A percentile compares a stretch with the other conserved stretches of the same genome.
Evolutionary conservation across 164 flowering plant genomes (phyloP).

Genomic region (Sextonia rubra): DNA sequence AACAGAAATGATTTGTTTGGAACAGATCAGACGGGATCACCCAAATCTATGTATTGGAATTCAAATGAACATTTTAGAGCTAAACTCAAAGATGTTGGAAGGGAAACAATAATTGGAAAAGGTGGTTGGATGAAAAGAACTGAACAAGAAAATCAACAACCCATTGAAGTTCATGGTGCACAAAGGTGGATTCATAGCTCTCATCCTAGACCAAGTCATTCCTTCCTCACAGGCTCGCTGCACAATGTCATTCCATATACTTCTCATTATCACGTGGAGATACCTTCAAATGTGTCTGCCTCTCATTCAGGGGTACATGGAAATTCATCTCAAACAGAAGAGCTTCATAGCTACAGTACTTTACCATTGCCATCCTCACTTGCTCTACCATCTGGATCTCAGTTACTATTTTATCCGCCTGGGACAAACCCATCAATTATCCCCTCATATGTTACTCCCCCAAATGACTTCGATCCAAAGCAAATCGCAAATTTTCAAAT

Average conservation of each 20-base stretch:
- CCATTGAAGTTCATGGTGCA: neutral
- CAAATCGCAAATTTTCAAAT: constrained; percentile 41
- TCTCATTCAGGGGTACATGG: constrained; percentile 36
- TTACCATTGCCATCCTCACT: constrained; percentile 30
- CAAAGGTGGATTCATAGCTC: neutral
- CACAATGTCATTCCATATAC: neutral
- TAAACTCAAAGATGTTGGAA: constrained; percentile 15
- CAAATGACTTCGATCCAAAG: constrained; percentile 35
- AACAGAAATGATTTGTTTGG: constrained; percentile 15
- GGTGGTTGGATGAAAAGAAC: constrained; percentile 26
- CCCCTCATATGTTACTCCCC: constrained; percentile 23
- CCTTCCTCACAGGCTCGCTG: neutral
- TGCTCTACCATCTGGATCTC: constrained; percentile 42
- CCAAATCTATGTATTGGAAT: constrained; percentile 26
- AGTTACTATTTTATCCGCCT: constrained; percentile 38
- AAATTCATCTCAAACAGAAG: constrained; percentile 29
- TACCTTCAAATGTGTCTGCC: constrained; percentile 28
- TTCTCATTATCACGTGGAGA: constrained; percentile 36
- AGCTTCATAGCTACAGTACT: constrained; percentile 31
- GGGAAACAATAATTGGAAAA: constrained; percentile 19
- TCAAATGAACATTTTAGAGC: constrained; percentile 22
- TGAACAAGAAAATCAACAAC: constrained; percentile 19
- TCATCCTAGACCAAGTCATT: neutral
- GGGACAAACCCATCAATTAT: constrained; percentile 24
- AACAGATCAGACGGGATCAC: constrained; percentile 22